These are phyloP conservation scores for Stentor roeselii DNA, from an alignment of 73 alveolate genomes.

Conservation along the genomic window DNA sequence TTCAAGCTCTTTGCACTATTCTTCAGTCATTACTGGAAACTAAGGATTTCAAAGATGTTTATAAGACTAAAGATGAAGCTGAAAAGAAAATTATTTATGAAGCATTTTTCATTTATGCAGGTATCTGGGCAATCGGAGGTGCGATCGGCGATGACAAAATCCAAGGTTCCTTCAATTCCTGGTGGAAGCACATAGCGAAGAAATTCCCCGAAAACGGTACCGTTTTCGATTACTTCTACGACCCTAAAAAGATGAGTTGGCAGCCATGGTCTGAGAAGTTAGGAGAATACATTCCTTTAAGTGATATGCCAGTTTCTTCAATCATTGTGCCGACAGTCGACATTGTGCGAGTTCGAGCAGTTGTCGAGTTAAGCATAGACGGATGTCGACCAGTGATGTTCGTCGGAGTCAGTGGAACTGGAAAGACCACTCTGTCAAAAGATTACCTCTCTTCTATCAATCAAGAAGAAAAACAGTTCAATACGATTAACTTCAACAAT, in stretches of 20 bases:
- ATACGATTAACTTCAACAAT: slow-evolving; percentile 92
- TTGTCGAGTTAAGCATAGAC: slow-evolving; percentile 75
- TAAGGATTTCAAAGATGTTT: slow-evolving; percentile 17
- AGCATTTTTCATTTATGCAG: slow-evolving; percentile 90
- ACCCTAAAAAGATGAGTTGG: slow-evolving; percentile 81
- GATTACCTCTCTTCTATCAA: slow-evolving; percentile 89
- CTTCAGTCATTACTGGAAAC: not conserved
- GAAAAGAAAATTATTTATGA: slow-evolving; percentile 81
- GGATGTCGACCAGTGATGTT: slow-evolving; percentile 91
- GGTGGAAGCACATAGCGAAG: slow-evolving; percentile 81
- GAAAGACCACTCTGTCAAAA: slow-evolving; percentile 98
- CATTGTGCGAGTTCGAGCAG: slow-evolving; percentile 83
- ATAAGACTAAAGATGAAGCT: slow-evolving; percentile 36
- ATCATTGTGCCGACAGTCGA: slow-evolving; percentile 95
- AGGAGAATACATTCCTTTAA: slow-evolving; percentile 75
- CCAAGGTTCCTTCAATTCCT: slow-evolving; percentile 78
- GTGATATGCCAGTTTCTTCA: slow-evolving; percentile 85
- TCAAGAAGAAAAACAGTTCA: slow-evolving; percentile 68
- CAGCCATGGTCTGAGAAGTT: slow-evolving; percentile 87
- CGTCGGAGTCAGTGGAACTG: slow-evolving; percentile 99
- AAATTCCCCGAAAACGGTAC: slow-evolving; percentile 95
- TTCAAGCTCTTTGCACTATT: slow-evolving; percentile 63
- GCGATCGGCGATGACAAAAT: slow-evolving; percentile 74
- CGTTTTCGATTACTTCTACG: slow-evolving; percentile 87
- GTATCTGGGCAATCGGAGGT: slow-evolving; percentile 98